Base-by-base conservation (phyloP, 2,329 filamentous ascomycete genomes). In the Westerdykella aurantiaca region DNA sequence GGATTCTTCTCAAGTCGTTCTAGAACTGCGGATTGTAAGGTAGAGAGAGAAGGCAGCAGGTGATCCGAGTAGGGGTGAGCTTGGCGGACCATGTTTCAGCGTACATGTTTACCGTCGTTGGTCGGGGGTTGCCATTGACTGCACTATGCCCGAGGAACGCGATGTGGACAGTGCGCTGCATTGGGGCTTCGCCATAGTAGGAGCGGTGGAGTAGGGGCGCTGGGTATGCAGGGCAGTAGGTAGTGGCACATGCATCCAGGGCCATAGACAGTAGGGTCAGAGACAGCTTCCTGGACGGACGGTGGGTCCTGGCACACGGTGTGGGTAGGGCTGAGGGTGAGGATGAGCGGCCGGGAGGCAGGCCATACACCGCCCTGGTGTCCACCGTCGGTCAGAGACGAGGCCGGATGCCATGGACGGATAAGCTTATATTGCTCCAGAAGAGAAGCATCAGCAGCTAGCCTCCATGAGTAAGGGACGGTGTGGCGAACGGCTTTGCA, bases 291-390 rank as follows among this genome's bases (percentile, higher is more conserved):
- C 31, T 33, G 31, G 31, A 12, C 4, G 14, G 25, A 10, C 25
- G 25, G 25, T 29, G 25, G 25, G 25, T 38, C 33, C 10, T 35
- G 33, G 33, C 37, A 18, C 33, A 35, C 33, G 33, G 33, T 9
- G 33, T 35, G 16, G 41, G 50, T 58, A 61, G 52, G 56, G 57
- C 57, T 61, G 56, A 16, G 33, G 7, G 17, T 35, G n/a, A 16
- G 33, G 7, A 9, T 35, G n/a, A 4, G 55, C 57, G 52, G 38
- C n/a, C 18, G 13, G 12, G 10, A 12, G 31, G 37, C 41, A 39
- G 43, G 49, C 49, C 47, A 48, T 56, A 53, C 53, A 55, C 56
- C 60, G 58, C 58, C 53, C 51, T 43, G 43, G 40, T 42, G 44
- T 29, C 25, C 17, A 35, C 5, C 3, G 9, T 45, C 49, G 43